These are phyloP conservation scores for Taphrina wiesneri DNA, from an alignment of 1,139 yeast genomes.

Conservation along the genomic window DNA sequence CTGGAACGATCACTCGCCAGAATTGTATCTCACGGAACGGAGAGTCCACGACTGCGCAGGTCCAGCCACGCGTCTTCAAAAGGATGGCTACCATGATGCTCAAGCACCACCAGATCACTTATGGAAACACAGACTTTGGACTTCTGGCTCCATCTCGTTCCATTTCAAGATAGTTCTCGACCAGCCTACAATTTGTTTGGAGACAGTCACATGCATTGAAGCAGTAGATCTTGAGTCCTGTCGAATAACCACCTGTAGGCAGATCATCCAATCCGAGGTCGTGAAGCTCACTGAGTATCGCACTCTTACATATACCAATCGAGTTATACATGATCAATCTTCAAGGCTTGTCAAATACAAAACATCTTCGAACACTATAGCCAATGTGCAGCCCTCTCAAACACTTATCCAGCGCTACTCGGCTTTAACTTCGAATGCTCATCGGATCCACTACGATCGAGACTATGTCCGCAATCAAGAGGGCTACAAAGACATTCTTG, in stretches of 20 bases:
- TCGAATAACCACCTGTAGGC: not conserved
- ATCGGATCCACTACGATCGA: constrained; percentile 72
- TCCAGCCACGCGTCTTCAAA: not conserved
- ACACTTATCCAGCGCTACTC: constrained; percentile 60
- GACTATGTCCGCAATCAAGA: constrained; percentile 58
- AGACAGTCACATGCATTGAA: not conserved
- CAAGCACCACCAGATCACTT: constrained; percentile 24
- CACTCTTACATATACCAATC: constrained; percentile 1
- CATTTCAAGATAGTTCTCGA: not conserved
- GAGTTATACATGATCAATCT: not conserved
- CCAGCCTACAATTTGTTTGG: not conserved
- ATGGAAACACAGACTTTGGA: constrained; percentile 22
- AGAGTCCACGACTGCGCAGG: not conserved
- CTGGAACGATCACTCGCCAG: constrained; percentile 18
- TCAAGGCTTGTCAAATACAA: not conserved
- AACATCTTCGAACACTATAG: not conserved
- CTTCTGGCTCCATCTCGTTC: constrained; percentile 16
- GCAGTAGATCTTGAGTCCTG: not conserved
- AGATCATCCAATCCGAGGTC: not conserved
- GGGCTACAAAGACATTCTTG: constrained; percentile 60
- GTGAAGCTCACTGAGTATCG: not conserved
- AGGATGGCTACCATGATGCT: constrained; percentile 23
- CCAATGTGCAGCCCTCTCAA: constrained; percentile 43
- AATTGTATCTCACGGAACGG: not conserved
- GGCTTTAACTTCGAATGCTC: constrained; percentile 76